phyloP scores from a whole-genome alignment of 2,329 filamentous ascomycete genomes.

The Fusarium sp. region DNA sequence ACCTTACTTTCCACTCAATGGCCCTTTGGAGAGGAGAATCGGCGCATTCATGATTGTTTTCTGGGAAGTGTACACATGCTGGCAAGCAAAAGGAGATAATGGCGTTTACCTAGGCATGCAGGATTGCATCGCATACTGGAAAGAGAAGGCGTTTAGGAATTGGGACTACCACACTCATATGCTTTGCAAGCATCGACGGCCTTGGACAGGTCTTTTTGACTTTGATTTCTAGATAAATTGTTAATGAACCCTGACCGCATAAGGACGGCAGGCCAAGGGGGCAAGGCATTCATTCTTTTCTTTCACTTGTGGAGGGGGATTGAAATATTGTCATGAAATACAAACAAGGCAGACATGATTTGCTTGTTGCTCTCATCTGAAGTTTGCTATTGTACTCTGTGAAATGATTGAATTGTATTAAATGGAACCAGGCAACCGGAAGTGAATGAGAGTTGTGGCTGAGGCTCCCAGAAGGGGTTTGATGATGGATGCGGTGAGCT shows the following conservation, averaged over 20 bases:
- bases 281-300: conserved; percentile 9
- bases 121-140: conserved; percentile 34
- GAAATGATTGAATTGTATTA: not conserved
- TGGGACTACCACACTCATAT: conserved; percentile 26
- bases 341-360: conserved; percentile 30
- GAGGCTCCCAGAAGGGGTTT: conserved; percentile 12
- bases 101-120: conserved; percentile 38
- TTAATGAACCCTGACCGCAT: conserved; percentile 36
- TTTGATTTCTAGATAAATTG: conserved; percentile 38
- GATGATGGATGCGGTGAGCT: conserved; percentile 22
- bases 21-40: conserved; percentile 24
- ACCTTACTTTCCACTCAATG: conserved; percentile 32
- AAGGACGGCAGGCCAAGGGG: conserved; percentile 26
- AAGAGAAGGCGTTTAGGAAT: conserved; percentile 35
- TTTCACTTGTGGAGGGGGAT: conserved; percentile 20
- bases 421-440: not conserved
- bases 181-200: conserved; percentile 36
- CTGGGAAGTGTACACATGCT: conserved; percentile 26
- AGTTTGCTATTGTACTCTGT: not conserved
- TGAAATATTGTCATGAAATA: conserved; percentile 28
- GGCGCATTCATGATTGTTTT: conserved; percentile 30
- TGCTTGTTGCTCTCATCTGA: conserved; percentile 16
- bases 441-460: not conserved
- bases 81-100: conserved; percentile 35
- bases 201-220: conserved; percentile 39